These are phyloP conservation scores for Strigomonas galati DNA, from an alignment of 208 protist species.

Conservation along the genomic window DNA sequence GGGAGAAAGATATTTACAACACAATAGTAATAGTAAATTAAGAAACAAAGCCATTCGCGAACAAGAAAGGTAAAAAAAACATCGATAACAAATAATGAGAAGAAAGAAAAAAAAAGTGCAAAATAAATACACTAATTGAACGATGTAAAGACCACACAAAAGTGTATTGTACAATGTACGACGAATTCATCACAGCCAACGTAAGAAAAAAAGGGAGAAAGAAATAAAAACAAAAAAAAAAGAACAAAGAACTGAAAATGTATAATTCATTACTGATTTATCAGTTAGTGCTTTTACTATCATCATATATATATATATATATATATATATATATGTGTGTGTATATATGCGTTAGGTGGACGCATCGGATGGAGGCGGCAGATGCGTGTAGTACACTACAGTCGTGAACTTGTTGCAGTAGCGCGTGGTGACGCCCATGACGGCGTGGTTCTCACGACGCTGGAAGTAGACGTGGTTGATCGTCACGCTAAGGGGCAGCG, in stretches of 20 bases:
- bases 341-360: background rate
- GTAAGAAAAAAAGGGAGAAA: background rate
- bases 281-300: background rate
- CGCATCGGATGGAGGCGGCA: conserved; percentile 12
- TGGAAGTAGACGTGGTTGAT: conserved; percentile 94
- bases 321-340: too few species aligned
- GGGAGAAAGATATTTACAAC: too few species aligned
- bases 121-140: too few species aligned
- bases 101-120: too few species aligned
- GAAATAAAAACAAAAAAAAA: background rate
- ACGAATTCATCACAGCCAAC: too few species aligned
- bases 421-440: conserved; percentile 84
- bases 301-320: too few species aligned
- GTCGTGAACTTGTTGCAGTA: conserved; percentile 91
- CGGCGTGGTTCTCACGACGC: conserved; percentile 80
- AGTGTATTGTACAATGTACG: too few species aligned
- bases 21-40: too few species aligned
- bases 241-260: background rate
- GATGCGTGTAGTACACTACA: conserved; percentile 83
- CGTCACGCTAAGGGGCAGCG: conserved; percentile 84
- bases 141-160: too few species aligned
- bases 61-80: too few species aligned
- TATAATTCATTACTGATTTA: background rate
- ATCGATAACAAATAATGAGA: too few species aligned
- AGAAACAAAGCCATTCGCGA: too few species aligned